Percentiles rank a stretch among this genome's conserved stretches.
These are phyloP conservation scores for Tetrahymena thermophila DNA, from an alignment of 73 alveolate species.

Conservation along the genomic window DNA sequence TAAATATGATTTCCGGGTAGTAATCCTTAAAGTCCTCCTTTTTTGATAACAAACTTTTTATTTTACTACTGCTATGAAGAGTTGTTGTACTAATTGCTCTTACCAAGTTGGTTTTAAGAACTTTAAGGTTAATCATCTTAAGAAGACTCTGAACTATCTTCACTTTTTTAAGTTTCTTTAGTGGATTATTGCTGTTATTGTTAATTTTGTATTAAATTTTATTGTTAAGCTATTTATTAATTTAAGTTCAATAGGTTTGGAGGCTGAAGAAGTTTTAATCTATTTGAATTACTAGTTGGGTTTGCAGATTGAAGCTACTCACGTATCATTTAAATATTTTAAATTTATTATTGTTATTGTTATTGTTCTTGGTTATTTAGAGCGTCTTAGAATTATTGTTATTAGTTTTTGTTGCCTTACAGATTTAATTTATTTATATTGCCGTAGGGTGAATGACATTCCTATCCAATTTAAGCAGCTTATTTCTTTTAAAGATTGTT, in stretches of 20 bases:
- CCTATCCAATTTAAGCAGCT: not conserved
- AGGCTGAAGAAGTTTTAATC: not conserved
- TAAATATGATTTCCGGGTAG: not conserved
- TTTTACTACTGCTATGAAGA: not conserved
- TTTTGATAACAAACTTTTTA: not conserved
- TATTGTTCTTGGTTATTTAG: not conserved
- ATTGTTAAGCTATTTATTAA: not conserved
- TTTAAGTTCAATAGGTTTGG: not conserved
- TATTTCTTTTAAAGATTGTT: not conserved
- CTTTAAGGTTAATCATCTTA: not conserved
- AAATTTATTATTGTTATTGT: not conserved
- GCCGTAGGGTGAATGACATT: not conserved
- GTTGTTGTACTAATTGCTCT: not conserved
- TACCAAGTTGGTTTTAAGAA: not conserved
- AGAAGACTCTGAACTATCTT: not conserved
- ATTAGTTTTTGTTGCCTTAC: not conserved
- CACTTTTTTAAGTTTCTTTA: not conserved
- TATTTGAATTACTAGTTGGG: not conserved
- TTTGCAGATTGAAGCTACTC: not conserved
- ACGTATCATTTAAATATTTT: not conserved
- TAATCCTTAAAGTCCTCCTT: not conserved
- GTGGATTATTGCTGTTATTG: not conserved
- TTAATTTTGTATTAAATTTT: not conserved
- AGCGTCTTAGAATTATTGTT: not conserved
- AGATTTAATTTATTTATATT: not conserved